These are phyloP conservation scores for Boletus barrowsii DNA, from an alignment of 768 basidiomycete species.

Conservation along the genomic window DNA sequence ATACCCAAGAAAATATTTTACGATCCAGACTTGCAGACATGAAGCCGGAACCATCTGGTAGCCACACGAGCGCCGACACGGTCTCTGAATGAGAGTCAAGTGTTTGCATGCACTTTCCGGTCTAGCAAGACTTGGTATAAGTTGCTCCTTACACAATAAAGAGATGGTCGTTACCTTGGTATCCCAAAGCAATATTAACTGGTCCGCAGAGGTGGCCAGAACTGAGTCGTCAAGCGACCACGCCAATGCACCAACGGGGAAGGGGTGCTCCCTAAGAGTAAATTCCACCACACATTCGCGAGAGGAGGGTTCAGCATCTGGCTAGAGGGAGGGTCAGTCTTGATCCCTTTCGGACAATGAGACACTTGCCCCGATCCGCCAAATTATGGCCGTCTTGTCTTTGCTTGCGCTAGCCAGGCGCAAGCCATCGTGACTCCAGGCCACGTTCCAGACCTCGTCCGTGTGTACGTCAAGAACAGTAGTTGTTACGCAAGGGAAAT, in stretches of 20 bases:
- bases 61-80: conserved; percentile 84
- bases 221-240: conserved; percentile 91
- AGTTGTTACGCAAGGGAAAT: conserved; percentile 84
- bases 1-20: conserved; percentile 80
- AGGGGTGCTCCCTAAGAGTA: conserved; percentile 72
- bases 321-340: conserved; percentile 28
- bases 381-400: conserved; percentile 86
- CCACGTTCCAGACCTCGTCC: conserved; percentile 94
- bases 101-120: conserved; percentile 64
- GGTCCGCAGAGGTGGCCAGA: conserved; percentile 80
- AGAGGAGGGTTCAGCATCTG: conserved; percentile 45
- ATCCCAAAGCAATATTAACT: conserved; percentile 86
- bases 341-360: conserved; percentile 4
- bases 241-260: conserved; percentile 75
- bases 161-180: conserved; percentile 55
- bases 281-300: conserved; percentile 59
- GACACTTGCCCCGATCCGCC: conserved; percentile 72
- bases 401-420: conserved; percentile 85
- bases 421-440: conserved; percentile 89
- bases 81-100: conserved; percentile 75
- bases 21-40: conserved; percentile 87
- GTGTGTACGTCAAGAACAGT: conserved; percentile 81
- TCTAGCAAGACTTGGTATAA: conserved; percentile 43
- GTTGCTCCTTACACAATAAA: not conserved
- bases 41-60: conserved; percentile 86